A percentile compares a stretch with the other conserved stretches of the same genome.
These are phyloP conservation scores for Neonothopanus nambi DNA, from an alignment of 1,284 basidiomycete genomes.

Conservation along the genomic window DNA sequence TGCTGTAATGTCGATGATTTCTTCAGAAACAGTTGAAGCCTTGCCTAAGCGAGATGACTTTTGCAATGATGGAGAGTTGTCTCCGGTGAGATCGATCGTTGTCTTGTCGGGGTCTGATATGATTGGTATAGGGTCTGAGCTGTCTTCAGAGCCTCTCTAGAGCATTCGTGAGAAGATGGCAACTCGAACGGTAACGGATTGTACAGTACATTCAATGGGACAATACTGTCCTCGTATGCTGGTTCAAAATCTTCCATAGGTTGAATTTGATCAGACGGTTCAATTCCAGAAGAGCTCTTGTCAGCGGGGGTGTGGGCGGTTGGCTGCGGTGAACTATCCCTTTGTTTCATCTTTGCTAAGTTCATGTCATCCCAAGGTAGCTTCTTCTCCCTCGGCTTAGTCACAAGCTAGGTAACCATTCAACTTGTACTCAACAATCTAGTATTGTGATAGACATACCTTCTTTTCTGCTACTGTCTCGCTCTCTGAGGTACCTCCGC, in stretches of 20 bases:
- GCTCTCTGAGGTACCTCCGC: too few species aligned
- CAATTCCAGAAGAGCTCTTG: background rate
- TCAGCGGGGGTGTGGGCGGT: background rate
- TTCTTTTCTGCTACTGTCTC: background rate
- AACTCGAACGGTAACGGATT: too few species aligned
- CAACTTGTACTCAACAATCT: too few species aligned
- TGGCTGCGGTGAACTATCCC: background rate
- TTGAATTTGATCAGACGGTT: background rate
- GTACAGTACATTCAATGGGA: background rate
- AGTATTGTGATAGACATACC: background rate
- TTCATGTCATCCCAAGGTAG: constrained; percentile 5
- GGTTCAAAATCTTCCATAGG: background rate
- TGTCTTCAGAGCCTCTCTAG: constrained; percentile 3
- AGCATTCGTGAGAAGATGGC: background rate
- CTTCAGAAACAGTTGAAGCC: too few species aligned
- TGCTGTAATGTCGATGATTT: background rate
- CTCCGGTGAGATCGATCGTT: background rate
- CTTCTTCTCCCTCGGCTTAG: constrained; percentile 3
- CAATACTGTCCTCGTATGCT: background rate
- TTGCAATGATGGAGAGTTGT: background rate
- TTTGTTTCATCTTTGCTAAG: background rate
- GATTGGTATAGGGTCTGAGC: background rate
- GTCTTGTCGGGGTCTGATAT: background rate
- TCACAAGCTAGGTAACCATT: background rate
- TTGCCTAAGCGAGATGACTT: too few species aligned